These are phyloP conservation scores for Tulasnella sp. DNA, from an alignment of 768 basidiomycete species.

Conservation along the genomic window DNA sequence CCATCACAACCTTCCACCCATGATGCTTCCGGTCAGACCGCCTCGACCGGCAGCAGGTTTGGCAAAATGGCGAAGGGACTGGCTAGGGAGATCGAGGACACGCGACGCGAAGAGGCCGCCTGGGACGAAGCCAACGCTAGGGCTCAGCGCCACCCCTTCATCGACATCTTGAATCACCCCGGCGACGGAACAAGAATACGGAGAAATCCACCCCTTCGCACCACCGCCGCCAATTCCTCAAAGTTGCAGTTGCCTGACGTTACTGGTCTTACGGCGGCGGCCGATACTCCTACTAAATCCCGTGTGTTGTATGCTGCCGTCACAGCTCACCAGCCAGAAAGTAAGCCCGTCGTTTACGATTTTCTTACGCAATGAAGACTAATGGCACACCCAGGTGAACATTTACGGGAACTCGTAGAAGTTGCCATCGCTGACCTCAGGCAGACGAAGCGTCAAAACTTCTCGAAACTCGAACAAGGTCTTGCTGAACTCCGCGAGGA, in stretches of 20 bases:
- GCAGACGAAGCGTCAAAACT: too few species aligned
- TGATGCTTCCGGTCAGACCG: background rate
- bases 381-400: background rate
- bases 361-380: background rate
- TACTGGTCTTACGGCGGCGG: slow-evolving; percentile 68
- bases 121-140: slow-evolving; percentile 7
- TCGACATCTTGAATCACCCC: slow-evolving; percentile 23
- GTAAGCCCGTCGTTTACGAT: too few species aligned
- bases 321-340: background rate
- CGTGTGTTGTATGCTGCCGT: slow-evolving; percentile 2
- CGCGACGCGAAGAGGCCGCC: background rate
- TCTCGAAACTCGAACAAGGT: slow-evolving; percentile 62
- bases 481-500: slow-evolving; percentile 50
- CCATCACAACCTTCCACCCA: background rate
- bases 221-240: slow-evolving; percentile 7
- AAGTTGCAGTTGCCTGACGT: slow-evolving; percentile 64
- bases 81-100: slow-evolving; percentile 38
- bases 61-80: slow-evolving; percentile 46
- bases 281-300: slow-evolving; percentile 55
- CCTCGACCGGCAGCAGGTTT: slow-evolving; percentile 38
- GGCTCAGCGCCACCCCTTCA: slow-evolving; percentile 31
- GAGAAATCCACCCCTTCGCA: background rate
- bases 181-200: background rate
- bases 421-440: too few species aligned
- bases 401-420: too few species aligned